These are phyloP conservation scores for Infundibulicybe gibba DNA, from an alignment of 768 basidiomycete genomes.

Conservation along the genomic window DNA sequence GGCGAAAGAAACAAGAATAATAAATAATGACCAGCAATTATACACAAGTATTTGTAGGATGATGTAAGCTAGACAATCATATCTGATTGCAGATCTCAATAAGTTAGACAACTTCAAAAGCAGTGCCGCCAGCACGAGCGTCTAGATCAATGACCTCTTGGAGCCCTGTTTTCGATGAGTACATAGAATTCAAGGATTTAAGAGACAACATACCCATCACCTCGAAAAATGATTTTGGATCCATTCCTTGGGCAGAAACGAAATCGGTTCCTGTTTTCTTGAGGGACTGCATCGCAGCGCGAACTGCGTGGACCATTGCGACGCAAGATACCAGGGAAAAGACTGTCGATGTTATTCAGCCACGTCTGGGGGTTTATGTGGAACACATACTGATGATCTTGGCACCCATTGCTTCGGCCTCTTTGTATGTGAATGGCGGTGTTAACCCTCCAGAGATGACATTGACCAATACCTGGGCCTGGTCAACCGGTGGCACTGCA, in stretches of 20 bases:
- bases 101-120: constrained; percentile 27
- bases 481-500: background rate
- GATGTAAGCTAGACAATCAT: no score
- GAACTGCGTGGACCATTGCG: constrained; percentile 73
- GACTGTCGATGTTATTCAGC: constrained; percentile 32
- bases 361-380: background rate
- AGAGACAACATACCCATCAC: constrained; percentile 54
- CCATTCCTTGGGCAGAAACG: constrained; percentile 56
- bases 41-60: no score
- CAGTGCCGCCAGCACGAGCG: constrained; percentile 52
- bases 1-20: no score
- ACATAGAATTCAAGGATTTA: background rate
- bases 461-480: constrained; percentile 62
- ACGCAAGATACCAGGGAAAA: constrained; percentile 77
- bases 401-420: constrained; percentile 68
- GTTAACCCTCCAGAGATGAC: constrained; percentile 79
- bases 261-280: constrained; percentile 81
- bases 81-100: no score
- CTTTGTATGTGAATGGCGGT: constrained; percentile 65
- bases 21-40: no score
- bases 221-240: constrained; percentile 74
- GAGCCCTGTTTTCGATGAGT: constrained; percentile 34
- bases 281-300: constrained; percentile 70
- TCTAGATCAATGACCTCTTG: constrained; percentile 53
- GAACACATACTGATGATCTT: constrained; percentile 68